Conservation (phyloP, 2,329 filamentous ascomycete genomes). For the Exutisphaerella laricina region DNA sequence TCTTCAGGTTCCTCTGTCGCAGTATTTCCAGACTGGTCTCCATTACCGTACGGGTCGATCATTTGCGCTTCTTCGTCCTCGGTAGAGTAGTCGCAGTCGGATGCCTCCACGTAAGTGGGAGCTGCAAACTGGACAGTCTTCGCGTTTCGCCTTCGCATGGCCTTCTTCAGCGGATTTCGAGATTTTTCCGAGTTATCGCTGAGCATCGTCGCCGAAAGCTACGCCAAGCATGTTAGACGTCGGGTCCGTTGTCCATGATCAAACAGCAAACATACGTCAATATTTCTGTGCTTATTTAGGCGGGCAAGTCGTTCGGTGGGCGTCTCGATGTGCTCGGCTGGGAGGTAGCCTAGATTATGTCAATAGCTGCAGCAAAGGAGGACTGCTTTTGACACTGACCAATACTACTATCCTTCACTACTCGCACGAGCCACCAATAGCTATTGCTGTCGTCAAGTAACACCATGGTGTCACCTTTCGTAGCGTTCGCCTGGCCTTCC, state of each 20-base stretch:
- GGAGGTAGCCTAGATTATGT: conserved; percentile 83
- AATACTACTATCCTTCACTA: conserved; percentile 97
- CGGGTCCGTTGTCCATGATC: too few species aligned
- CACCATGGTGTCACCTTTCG: conserved; percentile 98
- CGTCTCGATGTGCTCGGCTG: conserved; percentile 97
- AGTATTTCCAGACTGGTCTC: conserved; percentile 18
- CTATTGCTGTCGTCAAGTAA: conserved; percentile 97
- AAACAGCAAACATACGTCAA: conserved; percentile 68
- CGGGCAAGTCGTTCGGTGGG: conserved; percentile 90
- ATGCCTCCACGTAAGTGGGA: conserved; percentile 82
- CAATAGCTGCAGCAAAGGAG: too few species aligned
- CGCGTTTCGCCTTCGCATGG: conserved; percentile 72
- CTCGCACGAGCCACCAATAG: conserved; percentile 98
- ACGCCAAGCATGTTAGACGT: too few species aligned
- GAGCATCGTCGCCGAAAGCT: conserved; percentile 66
- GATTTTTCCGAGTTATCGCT: conserved; percentile 71
- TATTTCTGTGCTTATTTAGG: conserved; percentile 95
- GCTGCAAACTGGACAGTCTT: conserved; percentile 84
- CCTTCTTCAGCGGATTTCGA: conserved; percentile 75
- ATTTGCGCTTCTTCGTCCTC: conserved; percentile 52
- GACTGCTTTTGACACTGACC: too few species aligned
- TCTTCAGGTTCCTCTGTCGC: conserved; percentile 18
- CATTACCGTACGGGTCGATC: conserved; percentile 24
- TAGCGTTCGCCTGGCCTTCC: conserved; percentile 95
- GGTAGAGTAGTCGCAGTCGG: conserved; percentile 77